phyloP scores from a whole-genome alignment of 352 stramenopile species.

The Globisporangium spiculum region DNA sequence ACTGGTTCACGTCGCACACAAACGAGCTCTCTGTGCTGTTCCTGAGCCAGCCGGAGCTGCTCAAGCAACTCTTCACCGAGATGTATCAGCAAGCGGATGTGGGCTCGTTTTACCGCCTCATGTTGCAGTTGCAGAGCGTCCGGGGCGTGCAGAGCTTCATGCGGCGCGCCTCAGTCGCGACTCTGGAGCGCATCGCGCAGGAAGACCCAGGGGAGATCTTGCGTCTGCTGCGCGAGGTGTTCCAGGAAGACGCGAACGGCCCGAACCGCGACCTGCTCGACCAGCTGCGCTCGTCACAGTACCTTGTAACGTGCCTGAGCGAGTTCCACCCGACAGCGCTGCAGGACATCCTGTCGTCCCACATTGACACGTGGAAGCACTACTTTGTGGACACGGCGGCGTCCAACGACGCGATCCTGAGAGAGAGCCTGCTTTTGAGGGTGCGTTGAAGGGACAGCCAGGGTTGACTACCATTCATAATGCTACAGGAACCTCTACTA shows the following conservation, averaged over 20 bases:
- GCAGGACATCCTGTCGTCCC: slow-evolving; percentile 59
- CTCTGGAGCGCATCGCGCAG: slow-evolving; percentile 53
- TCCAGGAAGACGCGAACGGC: slow-evolving; percentile 26
- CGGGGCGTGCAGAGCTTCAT: slow-evolving; percentile 59
- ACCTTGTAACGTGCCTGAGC: slow-evolving; percentile 56
- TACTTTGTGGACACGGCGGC: slow-evolving; percentile 65
- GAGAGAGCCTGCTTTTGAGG: slow-evolving; percentile 42
- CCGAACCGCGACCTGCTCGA: slow-evolving; percentile 51
- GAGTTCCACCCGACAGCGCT: slow-evolving; percentile 59
- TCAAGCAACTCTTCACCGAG: slow-evolving; percentile 62
- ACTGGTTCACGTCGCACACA: slow-evolving; percentile 64
- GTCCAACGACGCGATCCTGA: slow-evolving; percentile 50
- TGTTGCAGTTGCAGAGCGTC: slow-evolving; percentile 61
- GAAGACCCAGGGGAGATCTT: slow-evolving; percentile 57
- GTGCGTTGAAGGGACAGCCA: slow-evolving; percentile 18
- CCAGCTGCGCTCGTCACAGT: slow-evolving; percentile 46
- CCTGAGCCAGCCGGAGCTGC: slow-evolving; percentile 47
- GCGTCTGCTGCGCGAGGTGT: slow-evolving; percentile 49
- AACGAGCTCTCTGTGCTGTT: slow-evolving; percentile 48
- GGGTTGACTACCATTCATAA: background rate
- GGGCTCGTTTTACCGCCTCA: slow-evolving; percentile 55
- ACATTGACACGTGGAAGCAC: slow-evolving; percentile 59
- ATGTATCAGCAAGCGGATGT: slow-evolving; percentile 54
- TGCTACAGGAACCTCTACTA: background rate
- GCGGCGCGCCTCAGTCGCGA: slow-evolving; percentile 42